phyloP scores from a whole-genome alignment of 2,329 filamentous ascomycete species.

The Pseudogymnoascus sp. region DNA sequence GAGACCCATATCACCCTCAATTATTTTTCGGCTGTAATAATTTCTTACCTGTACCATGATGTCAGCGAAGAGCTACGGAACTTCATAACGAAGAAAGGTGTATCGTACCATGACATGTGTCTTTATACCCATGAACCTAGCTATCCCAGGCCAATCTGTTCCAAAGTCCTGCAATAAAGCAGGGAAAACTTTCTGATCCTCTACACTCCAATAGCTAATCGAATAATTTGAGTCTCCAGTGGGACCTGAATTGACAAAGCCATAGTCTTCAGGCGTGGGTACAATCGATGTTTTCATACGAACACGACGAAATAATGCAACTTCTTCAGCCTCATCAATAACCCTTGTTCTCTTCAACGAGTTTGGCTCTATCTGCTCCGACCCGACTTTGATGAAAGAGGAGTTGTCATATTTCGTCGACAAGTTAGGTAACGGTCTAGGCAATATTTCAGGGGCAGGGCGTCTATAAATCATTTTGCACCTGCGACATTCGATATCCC shows the following conservation, averaged over 20 bases:
- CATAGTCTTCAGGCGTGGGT: neutral
- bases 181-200: constrained; percentile 71
- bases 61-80: constrained; percentile 28
- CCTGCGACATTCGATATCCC: neutral
- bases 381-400: neutral
- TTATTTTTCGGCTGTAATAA: constrained; percentile 56
- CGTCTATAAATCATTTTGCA: neutral
- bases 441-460: neutral
- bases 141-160: constrained; percentile 72
- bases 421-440: neutral
- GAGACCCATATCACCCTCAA: constrained; percentile 50
- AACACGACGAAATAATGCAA: constrained; percentile 11
- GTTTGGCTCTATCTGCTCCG: neutral
- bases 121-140: constrained; percentile 73
- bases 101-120: constrained; percentile 69
- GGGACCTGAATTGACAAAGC: no score
- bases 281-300: constrained; percentile 6
- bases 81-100: constrained; percentile 23
- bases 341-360: neutral
- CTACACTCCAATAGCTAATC: constrained; percentile 76
- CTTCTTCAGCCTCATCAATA: neutral
- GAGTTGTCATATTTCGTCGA: neutral
- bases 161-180: constrained; percentile 66
- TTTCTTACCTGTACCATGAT: constrained; percentile 53
- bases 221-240: no score